A percentile compares a stretch with the other conserved stretches of the same genome.
These are phyloP conservation scores for Apostasia ramifera DNA, from an alignment of 106 monocot species.

Conservation along the genomic window DNA sequence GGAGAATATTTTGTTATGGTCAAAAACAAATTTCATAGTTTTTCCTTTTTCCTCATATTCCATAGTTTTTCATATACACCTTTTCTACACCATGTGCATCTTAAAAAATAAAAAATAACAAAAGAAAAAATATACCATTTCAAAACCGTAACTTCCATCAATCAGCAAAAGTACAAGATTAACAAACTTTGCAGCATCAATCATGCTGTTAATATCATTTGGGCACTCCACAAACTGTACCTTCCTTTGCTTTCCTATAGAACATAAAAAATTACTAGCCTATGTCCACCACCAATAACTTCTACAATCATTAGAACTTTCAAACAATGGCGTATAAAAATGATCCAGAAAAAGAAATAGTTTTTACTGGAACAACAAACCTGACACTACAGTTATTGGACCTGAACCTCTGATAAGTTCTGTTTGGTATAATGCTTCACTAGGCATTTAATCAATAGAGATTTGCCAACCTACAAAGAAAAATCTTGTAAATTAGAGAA, in stretches of 20 bases:
- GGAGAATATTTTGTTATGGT: too few species aligned
- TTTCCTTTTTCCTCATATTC: too few species aligned
- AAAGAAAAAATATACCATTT: slow-evolving; percentile 54
- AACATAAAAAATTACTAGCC: neutral
- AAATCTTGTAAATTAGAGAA: too few species aligned
- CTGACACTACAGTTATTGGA: slow-evolving; percentile 93
- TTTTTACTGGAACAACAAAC: slow-evolving; percentile 14
- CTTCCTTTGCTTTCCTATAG: slow-evolving; percentile 78
- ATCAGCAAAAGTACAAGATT: slow-evolving; percentile 82
- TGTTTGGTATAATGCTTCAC: slow-evolving; percentile 93
- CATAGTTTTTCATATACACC: too few species aligned
- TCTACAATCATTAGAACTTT: neutral
- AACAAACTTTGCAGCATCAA: slow-evolving; percentile 94
- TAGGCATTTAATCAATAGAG: slow-evolving; percentile 84
- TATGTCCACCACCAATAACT: neutral
- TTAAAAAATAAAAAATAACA: neutral
- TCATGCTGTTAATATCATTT: slow-evolving; percentile 96
- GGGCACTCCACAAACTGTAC: slow-evolving; percentile 95
- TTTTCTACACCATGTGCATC: too few species aligned
- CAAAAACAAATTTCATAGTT: too few species aligned
- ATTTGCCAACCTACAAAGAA: slow-evolving; percentile 77
- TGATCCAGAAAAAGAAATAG: neutral
- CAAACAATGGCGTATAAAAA: neutral
- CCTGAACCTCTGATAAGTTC: slow-evolving; percentile 89
- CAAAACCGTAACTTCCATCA: slow-evolving; percentile 96